A percentile compares a stretch with the other conserved stretches of the same genome.
Evolutionary conservation across 2,329 filamentous ascomycete species (phyloP).

Genomic region (Pyrenophora teres): DNA sequence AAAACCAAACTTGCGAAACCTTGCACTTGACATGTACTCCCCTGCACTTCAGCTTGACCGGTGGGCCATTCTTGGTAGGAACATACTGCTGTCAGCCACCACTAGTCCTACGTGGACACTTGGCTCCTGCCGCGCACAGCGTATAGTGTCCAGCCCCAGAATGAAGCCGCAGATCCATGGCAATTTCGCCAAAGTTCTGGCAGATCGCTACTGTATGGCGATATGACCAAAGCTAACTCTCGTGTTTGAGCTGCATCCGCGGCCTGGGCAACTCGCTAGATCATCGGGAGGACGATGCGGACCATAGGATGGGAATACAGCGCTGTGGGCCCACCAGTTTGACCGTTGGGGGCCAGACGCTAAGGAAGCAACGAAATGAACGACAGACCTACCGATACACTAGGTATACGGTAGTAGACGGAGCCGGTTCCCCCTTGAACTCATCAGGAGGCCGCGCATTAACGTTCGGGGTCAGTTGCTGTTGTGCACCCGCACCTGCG

Average conservation of each 20-base stretch:
- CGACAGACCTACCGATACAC: background rate
- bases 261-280: conserved; percentile 19
- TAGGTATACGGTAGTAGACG: background rate
- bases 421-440: conserved; percentile 10
- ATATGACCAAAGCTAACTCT: conserved; percentile 15
- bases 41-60: conserved; percentile 32
- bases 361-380: conserved; percentile 19
- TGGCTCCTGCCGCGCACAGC: conserved; percentile 26
- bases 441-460: conserved; percentile 21
- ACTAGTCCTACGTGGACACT: conserved; percentile 32
- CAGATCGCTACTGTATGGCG: conserved; percentile 34
- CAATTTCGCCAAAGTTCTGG: conserved; percentile 26
- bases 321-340: conserved; percentile 21
- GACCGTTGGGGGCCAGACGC: conserved; percentile 29
- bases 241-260: conserved; percentile 19
- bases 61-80: conserved; percentile 22
- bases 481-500: conserved; percentile 34
- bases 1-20: conserved; percentile 12
- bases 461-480: conserved; percentile 15
- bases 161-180: conserved; percentile 32
- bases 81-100: conserved; percentile 37
- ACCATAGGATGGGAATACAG: conserved; percentile 20
- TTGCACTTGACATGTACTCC: conserved; percentile 6
- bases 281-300: conserved; percentile 13
- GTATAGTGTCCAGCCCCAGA: conserved; percentile 29